phyloP scores from a whole-genome alignment of 164 flowering plant species.

The Cinnamomum chago region DNA sequence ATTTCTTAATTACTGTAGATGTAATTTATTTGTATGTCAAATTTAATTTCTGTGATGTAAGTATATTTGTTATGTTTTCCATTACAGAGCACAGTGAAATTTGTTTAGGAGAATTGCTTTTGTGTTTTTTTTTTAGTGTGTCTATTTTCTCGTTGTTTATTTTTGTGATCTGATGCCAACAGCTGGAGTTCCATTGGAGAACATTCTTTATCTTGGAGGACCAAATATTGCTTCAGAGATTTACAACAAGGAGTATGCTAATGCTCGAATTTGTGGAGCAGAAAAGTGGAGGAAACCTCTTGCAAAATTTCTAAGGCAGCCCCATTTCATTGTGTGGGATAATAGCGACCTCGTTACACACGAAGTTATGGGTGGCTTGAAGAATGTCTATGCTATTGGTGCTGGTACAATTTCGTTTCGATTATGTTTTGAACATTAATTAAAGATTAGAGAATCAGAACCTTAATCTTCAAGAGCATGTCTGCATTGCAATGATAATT shows the following conservation, averaged over 20 bases:
- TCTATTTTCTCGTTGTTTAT: background rate
- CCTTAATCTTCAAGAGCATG: too few relatives aligned
- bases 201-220: conserved; percentile 90
- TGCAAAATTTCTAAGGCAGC: conserved; percentile 83
- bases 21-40: too few relatives aligned
- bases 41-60: too few relatives aligned
- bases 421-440: background rate
- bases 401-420: conserved; percentile 47
- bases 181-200: conserved; percentile 83
- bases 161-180: conserved; percentile 17
- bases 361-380: conserved; percentile 88
- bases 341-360: conserved; percentile 90
- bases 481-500: too few relatives aligned
- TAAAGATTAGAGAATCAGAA: too few relatives aligned
- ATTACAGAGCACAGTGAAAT: too few relatives aligned
- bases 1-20: too few relatives aligned
- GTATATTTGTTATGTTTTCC: too few relatives aligned
- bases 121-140: background rate
- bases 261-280: conserved; percentile 93
- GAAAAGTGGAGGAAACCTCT: conserved; percentile 88
- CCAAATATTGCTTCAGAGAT: conserved; percentile 94
- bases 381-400: conserved; percentile 85
- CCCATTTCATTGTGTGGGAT: conserved; percentile 93
- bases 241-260: conserved; percentile 87
- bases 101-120: too few relatives aligned